Conservation (phyloP, 2,329 filamentous ascomycete species). For the Aureobasidium melanogenum region DNA sequence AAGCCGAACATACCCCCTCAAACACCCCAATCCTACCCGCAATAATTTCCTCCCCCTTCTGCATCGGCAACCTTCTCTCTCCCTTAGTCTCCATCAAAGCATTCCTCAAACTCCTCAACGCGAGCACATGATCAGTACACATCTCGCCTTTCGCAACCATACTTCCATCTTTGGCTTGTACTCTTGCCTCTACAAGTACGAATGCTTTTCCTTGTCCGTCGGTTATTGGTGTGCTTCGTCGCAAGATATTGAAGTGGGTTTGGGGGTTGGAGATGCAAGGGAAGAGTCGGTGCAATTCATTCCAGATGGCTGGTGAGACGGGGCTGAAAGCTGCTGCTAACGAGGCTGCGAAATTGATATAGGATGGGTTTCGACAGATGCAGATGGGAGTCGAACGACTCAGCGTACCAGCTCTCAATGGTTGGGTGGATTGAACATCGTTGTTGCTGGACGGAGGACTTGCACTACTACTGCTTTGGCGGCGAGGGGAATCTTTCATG, state of each 20-base stretch:
- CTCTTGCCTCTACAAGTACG: background rate
- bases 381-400: background rate
- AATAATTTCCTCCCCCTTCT: background rate
- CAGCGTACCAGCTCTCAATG: background rate
- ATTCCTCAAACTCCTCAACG: background rate
- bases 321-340: background rate
- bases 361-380: background rate
- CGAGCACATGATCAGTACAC: background rate
- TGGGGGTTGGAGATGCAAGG: background rate
- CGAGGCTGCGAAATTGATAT: background rate
- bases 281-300: background rate
- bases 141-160: background rate
- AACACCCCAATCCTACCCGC: background rate
- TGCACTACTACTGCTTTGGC: background rate
- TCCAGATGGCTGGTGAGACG: slow-evolving; percentile 2
- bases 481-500: slow-evolving; percentile 1
- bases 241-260: background rate
- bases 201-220: background rate
- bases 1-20: background rate
- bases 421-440: background rate
- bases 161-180: background rate
- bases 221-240: background rate
- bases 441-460: background rate
- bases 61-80: background rate
- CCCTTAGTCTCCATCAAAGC: slow-evolving; percentile 1